phyloP scores from a whole-genome alignment of 805 yeast species.

The Ogataea trehaloabstinens region DNA sequence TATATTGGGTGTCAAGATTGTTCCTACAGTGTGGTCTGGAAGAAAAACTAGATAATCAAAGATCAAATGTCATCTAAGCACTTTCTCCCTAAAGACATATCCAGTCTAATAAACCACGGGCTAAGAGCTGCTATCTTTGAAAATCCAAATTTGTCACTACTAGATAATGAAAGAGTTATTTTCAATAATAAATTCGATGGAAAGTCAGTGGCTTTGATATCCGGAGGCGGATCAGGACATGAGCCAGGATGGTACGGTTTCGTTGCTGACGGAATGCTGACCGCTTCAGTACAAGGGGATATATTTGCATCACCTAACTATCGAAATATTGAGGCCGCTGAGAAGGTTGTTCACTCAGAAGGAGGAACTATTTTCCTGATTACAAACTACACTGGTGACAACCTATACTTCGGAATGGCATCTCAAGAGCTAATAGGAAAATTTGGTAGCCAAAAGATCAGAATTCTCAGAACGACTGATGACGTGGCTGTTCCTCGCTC shows the following conservation, averaged over 20 bases:
- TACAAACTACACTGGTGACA: constrained; percentile 40
- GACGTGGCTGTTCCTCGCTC: constrained; percentile 36
- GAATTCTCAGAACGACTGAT: constrained; percentile 31
- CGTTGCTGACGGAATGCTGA: constrained; percentile 38
- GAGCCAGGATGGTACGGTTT: constrained; percentile 43
- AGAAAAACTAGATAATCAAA: too few relatives aligned
- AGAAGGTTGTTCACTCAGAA: constrained; percentile 34
- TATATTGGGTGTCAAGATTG: too few relatives aligned
- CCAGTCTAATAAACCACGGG: constrained; percentile 37
- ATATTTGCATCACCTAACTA: constrained; percentile 42
- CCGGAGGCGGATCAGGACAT: constrained; percentile 45
- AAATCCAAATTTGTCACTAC: constrained; percentile 35
- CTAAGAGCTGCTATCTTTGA: constrained; percentile 39
- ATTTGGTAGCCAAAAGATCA: constrained; percentile 32
- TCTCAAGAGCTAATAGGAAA: constrained; percentile 34
- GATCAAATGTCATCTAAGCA: constrained; percentile 40
- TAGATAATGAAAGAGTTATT: constrained; percentile 38
- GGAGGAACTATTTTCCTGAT: constrained; percentile 35
- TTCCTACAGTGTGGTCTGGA: too few relatives aligned
- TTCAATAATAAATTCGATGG: constrained; percentile 32
- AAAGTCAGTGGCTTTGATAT: constrained; percentile 31
- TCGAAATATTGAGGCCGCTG: constrained; percentile 37
- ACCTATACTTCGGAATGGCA: constrained; percentile 40
- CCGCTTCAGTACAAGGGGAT: constrained; percentile 41
- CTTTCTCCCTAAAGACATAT: constrained; percentile 36